Conservation (phyloP, 108 stramenopile genomes). For the Skeletonema tropicum region DNA sequence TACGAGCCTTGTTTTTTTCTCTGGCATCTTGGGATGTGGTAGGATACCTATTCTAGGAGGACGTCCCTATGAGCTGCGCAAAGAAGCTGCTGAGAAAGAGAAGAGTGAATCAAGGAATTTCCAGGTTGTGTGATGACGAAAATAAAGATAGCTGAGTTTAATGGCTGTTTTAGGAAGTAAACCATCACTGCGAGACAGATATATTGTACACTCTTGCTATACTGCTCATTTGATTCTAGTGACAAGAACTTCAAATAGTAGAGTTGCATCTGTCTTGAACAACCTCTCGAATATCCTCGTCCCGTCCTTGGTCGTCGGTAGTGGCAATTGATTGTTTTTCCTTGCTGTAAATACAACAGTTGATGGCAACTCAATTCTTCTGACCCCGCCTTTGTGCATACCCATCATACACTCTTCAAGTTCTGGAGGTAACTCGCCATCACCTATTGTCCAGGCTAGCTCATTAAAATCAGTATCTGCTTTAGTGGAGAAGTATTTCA, state of each 20-base stretch:
- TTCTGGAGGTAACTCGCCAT: constrained; percentile 58
- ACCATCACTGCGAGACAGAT: neutral
- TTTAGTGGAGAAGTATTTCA: constrained; percentile 74
- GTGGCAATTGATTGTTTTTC: constrained; percentile 59
- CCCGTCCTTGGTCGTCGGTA: constrained; percentile 71
- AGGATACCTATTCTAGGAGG: constrained; percentile 67
- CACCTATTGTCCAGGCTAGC: constrained; percentile 70
- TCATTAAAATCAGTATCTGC: constrained; percentile 81
- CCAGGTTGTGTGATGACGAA: neutral
- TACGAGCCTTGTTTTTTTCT: constrained; percentile 66
- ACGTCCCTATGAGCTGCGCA: constrained; percentile 53
- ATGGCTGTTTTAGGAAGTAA: neutral
- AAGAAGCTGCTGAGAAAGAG: constrained; percentile 13
- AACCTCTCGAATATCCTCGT: constrained; percentile 63
- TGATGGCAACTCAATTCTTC: constrained; percentile 75
- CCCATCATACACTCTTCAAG: constrained; percentile 77
- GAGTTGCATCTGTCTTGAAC: constrained; percentile 82
- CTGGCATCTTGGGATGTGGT: constrained; percentile 69
- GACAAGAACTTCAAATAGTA: constrained; percentile 74
- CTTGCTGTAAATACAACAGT: constrained; percentile 62
- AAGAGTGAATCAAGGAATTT: neutral
- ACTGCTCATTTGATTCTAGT: constrained; percentile 67
- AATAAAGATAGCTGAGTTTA: neutral
- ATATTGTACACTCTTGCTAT: neutral
- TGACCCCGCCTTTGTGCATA: constrained; percentile 52